Percentiles rank a stretch among this genome's conserved stretches.
phyloP scores from a whole-genome alignment of 345 rosid genomes.

The Salix suchowensis region DNA sequence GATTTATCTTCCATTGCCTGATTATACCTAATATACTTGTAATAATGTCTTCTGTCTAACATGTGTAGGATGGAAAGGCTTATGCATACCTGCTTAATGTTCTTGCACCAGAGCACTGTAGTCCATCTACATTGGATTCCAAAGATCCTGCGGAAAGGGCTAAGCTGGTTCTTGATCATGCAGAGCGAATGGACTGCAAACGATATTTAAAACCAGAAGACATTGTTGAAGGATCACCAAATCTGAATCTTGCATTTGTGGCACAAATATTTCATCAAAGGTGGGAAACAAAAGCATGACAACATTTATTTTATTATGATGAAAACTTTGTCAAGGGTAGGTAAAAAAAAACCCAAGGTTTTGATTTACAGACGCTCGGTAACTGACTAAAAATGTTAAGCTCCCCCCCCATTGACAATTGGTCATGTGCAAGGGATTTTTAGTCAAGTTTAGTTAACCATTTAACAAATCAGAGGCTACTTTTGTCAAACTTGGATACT shows the following conservation, averaged over 20 bases:
- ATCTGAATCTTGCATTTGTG: constrained; percentile 81
- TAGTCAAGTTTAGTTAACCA: background rate
- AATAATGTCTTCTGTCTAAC: constrained; percentile 13
- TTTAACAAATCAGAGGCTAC: background rate
- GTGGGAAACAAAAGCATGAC: constrained; percentile 26
- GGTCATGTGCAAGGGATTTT: background rate
- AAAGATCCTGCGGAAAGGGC: constrained; percentile 74
- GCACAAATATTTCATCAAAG: constrained; percentile 90
- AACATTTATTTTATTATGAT: background rate
- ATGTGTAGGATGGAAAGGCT: constrained; percentile 81
- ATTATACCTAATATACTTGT: constrained; percentile 2
- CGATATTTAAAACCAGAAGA: constrained; percentile 74
- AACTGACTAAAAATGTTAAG: background rate
- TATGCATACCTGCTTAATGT: constrained; percentile 83
- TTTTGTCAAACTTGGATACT: background rate
- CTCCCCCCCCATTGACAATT: background rate
- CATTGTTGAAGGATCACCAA: constrained; percentile 74
- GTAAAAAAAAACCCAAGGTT: background rate
- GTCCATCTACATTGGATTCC: constrained; percentile 61
- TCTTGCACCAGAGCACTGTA: constrained; percentile 83
- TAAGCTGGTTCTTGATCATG: constrained; percentile 68
- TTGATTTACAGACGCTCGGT: background rate
- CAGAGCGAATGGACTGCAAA: constrained; percentile 81
- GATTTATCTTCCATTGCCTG: background rate
- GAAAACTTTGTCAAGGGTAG: background rate